Evolutionary conservation across 495 filamentous ascomycete genomes (phyloP), one percentile per base, ranked within the genome.

Genomic region (Aspergillus saccharolyticus): DNA sequence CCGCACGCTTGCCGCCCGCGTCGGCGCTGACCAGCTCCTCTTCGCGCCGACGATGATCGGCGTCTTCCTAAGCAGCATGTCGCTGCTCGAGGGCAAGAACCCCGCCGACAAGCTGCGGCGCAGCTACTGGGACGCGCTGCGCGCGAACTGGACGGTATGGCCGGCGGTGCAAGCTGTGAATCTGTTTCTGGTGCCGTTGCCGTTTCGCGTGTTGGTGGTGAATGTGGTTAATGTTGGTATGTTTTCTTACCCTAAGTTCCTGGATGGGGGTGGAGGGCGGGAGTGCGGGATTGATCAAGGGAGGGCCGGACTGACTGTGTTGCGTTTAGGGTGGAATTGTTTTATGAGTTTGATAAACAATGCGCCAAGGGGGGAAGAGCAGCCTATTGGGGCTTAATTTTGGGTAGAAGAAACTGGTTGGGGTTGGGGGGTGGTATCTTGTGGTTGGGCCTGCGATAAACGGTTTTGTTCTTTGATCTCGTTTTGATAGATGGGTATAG

Each of bases 111-210:
- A 89, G 78, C 67, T 94, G 14, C 63, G 77, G 44, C 79, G 73
- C 50, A 85, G 74, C 42, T 95, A 89, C 66, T 62, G 61, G 57
- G 67, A 72, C 4, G 87, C 86, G 39, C 68, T 94, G 63, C 74
- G 67, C 56, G 84, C 83, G 57, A 95, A 95, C 69, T 95, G 85
- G 80, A 82, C 87, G 74, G 74, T 95, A 45, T 95, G 90, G 90
- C 90, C 90, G n/a, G 83, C 78, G 56, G 86, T 94, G 63, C 90
- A 95, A 75, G 66, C 84, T 49, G 78, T 85, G 56, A 95, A 95
- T 72, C 91, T 95, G 73, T 86, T 83, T 69, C 72, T 89, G 20
- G 84, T 94, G 48, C 90, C 90, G 45, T 70, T 93, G 57, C 76
- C 93, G 64, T 84, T 89, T 69, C 67, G 89, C 56, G 78, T 95